phyloP scores from a whole-genome alignment of 331 rosid species.

The Malus hybrid region DNA sequence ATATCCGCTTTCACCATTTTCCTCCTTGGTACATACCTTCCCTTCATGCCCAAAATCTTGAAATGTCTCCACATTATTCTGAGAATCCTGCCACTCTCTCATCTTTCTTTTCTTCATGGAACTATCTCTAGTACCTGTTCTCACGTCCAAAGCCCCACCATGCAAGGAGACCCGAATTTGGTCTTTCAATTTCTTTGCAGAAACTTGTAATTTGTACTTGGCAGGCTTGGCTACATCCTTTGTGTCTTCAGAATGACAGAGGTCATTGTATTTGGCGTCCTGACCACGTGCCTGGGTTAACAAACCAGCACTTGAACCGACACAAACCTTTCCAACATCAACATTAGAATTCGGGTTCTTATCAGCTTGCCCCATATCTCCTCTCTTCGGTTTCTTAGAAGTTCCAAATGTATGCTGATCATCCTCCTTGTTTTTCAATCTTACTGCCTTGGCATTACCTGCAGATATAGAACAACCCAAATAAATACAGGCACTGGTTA shows the following conservation, averaged over 20 bases:
- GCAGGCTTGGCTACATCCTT: background rate
- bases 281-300: conserved; percentile 31
- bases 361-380: conserved; percentile 16
- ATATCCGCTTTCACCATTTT: conserved; percentile 37
- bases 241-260: conserved; percentile 32
- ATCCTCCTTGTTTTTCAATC: conserved; percentile 39
- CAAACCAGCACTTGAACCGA: conserved; percentile 25
- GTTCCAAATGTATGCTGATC: conserved; percentile 37
- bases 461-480: conserved; percentile 11
- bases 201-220: conserved; percentile 20
- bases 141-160: conserved; percentile 26
- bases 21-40: conserved; percentile 27
- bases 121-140: conserved; percentile 11
- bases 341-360: conserved; percentile 24
- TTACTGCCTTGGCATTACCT: conserved; percentile 40
- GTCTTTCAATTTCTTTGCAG: conserved; percentile 30
- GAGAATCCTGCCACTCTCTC: conserved; percentile 36
- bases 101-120: conserved; percentile 45
- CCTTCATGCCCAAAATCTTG: conserved; percentile 27
- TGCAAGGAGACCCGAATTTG: conserved; percentile 22
- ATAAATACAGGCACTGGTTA: background rate
- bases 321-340: conserved; percentile 29
- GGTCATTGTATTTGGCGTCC: conserved; percentile 33
- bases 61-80: conserved; percentile 22
- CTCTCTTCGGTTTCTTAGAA: conserved; percentile 46